phyloP scores from a whole-genome alignment of 441 rosid genomes.

The Brassica balearica region DNA sequence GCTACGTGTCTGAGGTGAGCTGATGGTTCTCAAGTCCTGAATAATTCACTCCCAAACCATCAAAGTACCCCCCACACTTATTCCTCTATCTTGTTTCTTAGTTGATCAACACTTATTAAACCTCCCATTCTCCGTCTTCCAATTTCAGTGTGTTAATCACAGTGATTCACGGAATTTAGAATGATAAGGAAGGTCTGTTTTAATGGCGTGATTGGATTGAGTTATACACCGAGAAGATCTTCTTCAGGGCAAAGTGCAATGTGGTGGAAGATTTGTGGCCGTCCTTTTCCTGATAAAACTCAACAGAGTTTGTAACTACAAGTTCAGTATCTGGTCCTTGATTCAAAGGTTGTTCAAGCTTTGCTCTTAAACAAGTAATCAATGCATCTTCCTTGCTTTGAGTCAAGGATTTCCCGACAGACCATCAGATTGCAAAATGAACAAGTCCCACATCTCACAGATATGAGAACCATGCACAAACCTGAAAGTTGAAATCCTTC shows the following conservation, averaged over 20 bases:
- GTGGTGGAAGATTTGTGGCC: slow-evolving; percentile 86
- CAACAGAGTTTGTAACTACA: slow-evolving; percentile 94
- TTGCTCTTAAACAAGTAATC: slow-evolving; percentile 64
- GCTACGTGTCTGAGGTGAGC: slow-evolving; percentile 27
- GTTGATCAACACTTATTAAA: slow-evolving; percentile 53
- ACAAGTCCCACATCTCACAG: slow-evolving; percentile 85
- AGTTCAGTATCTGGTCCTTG: slow-evolving; percentile 94
- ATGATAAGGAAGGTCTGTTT: no score
- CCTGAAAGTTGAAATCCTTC: slow-evolving; percentile 92
- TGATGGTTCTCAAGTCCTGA: slow-evolving; percentile 1
- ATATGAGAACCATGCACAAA: slow-evolving; percentile 41
- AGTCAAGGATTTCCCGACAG: slow-evolving; percentile 80
- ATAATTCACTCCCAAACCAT: slow-evolving; percentile 48
- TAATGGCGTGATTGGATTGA: slow-evolving; percentile 20
- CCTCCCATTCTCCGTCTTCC: no score
- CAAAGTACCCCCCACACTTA: slow-evolving; percentile 61
- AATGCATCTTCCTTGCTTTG: slow-evolving; percentile 65
- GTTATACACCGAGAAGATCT: slow-evolving; percentile 71
- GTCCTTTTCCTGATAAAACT: slow-evolving; percentile 81
- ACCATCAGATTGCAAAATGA: slow-evolving; percentile 77
- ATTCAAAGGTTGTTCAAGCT: slow-evolving; percentile 73
- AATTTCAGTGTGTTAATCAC: no score
- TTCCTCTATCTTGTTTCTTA: slow-evolving; percentile 64
- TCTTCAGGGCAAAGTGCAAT: slow-evolving; percentile 79
- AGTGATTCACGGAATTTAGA: no score